Conservation (phyloP, 257 asterid genomes). For the Osmanthus fragrans region DNA sequence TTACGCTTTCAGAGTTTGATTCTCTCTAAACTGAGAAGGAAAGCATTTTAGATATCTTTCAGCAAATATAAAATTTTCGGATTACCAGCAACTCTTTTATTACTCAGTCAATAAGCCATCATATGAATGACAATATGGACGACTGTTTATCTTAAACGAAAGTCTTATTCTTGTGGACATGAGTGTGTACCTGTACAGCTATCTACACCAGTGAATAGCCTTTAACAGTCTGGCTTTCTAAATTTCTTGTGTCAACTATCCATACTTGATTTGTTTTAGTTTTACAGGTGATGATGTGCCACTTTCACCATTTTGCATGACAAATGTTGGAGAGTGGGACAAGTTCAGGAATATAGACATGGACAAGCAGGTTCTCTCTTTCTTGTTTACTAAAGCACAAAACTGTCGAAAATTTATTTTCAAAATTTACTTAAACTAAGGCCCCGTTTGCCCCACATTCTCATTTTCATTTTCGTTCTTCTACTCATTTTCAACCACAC, state of each 20-base stretch:
- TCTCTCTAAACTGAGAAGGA: background rate
- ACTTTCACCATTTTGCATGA: slow-evolving; percentile 73
- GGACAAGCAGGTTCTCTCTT: slow-evolving; percentile 78
- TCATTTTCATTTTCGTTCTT: too few species aligned
- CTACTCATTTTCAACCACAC: too few species aligned
- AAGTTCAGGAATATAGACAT: slow-evolving; percentile 85
- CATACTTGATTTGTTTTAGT: slow-evolving; percentile 23
- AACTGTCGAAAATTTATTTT: background rate
- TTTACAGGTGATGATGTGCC: slow-evolving; percentile 85
- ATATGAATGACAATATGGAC: background rate
- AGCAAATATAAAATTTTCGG: background rate
- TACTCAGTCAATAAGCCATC: background rate
- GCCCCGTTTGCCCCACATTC: too few species aligned
- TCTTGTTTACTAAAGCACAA: slow-evolving; percentile 4
- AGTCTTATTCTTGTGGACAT: background rate
- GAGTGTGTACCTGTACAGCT: background rate
- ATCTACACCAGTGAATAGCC: background rate
- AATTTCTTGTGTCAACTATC: background rate
- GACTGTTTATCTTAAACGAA: background rate
- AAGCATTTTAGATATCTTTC: background rate
- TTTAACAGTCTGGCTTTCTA: background rate
- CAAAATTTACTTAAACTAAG: background rate
- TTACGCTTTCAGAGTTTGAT: background rate
- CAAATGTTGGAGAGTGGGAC: slow-evolving; percentile 78
- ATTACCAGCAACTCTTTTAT: background rate